A percentile compares a stretch with the other conserved stretches of the same genome.
Conservation (phyloP, 371 early-diverging fungal species). For the Apophysomyces variabilis region DNA sequence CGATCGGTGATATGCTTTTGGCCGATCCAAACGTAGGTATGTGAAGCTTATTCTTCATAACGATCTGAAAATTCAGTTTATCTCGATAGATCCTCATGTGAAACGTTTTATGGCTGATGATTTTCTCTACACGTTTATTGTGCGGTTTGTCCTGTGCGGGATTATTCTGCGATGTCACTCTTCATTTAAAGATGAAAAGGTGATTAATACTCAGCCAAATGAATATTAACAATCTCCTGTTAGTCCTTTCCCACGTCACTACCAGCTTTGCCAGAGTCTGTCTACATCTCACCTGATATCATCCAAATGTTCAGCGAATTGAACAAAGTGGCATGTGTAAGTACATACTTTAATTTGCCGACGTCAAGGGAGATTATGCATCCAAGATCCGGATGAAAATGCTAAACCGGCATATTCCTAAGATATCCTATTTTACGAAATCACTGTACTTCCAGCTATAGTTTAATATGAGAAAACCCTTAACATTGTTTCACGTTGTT, state of each 20-base stretch:
- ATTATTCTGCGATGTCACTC: constrained; percentile 68
- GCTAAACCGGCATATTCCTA: neutral
- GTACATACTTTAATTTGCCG: constrained; percentile 51
- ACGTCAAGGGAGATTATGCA: constrained; percentile 19
- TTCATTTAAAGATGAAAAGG: constrained; percentile 68
- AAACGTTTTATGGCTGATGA: constrained; percentile 87
- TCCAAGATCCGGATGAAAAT: neutral
- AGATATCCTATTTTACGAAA: too few relatives aligned
- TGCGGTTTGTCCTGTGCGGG: constrained; percentile 81
- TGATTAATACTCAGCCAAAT: constrained; percentile 18
- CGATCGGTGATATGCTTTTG: constrained; percentile 57
- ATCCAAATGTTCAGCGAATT: constrained; percentile 44
- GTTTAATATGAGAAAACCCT: too few relatives aligned
- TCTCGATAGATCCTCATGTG: constrained; percentile 57
- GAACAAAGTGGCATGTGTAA: constrained; percentile 45
- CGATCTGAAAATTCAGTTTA: neutral
- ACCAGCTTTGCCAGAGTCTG: constrained; percentile 43
- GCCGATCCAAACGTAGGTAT: constrained; percentile 54
- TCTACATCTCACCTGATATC: constrained; percentile 42
- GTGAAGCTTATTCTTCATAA: neutral
- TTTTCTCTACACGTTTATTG: constrained; percentile 85
- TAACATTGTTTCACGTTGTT: too few relatives aligned
- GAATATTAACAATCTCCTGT: neutral
- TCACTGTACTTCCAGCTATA: too few relatives aligned
- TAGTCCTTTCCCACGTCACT: constrained; percentile 31